phyloP scores from a whole-genome alignment of 306 rosid species.

The Vigna hirtella region DNA sequence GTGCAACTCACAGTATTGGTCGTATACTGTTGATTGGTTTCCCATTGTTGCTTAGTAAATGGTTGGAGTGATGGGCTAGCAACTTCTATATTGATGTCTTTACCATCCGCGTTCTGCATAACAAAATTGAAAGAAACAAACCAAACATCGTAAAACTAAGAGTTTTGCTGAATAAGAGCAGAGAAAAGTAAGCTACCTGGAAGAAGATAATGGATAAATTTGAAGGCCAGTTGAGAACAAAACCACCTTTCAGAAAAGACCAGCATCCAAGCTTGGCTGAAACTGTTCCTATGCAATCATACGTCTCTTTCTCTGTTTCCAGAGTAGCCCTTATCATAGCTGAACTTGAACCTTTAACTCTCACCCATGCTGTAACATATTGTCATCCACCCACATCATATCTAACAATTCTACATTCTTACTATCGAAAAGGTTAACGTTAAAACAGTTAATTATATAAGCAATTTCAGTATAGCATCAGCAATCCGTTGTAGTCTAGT shows the following conservation, averaged over 20 bases:
- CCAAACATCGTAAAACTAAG: neutral
- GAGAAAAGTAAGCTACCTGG: constrained; percentile 49
- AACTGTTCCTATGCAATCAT: constrained; percentile 74
- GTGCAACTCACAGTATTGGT: constrained; percentile 65
- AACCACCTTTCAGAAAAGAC: constrained; percentile 99
- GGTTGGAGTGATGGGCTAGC: constrained; percentile 81
- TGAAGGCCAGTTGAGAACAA: constrained; percentile 57
- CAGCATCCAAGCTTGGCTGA: constrained; percentile 81
- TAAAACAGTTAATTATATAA: neutral
- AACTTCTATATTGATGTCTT: constrained; percentile 50
- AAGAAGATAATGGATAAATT: constrained; percentile 59
- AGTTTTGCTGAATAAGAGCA: neutral
- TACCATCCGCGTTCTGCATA: constrained; percentile 56
- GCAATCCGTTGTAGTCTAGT: constrained; percentile 75
- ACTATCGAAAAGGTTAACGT: neutral
- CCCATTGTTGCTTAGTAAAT: constrained; percentile 76
- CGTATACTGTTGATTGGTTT: constrained; percentile 66
- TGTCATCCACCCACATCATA: neutral
- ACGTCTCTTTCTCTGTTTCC: constrained; percentile 49
- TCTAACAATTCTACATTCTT: neutral
- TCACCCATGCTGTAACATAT: constrained; percentile 69
- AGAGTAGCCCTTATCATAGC: constrained; percentile 67
- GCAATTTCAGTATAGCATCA: no score
- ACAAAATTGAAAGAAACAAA: neutral
- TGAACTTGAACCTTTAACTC: constrained; percentile 58